Percentiles rank a stretch among this genome's conserved stretches.
phyloP scores from a whole-genome alignment of 1,139 yeast species.

The Arxiozyma telluris region DNA sequence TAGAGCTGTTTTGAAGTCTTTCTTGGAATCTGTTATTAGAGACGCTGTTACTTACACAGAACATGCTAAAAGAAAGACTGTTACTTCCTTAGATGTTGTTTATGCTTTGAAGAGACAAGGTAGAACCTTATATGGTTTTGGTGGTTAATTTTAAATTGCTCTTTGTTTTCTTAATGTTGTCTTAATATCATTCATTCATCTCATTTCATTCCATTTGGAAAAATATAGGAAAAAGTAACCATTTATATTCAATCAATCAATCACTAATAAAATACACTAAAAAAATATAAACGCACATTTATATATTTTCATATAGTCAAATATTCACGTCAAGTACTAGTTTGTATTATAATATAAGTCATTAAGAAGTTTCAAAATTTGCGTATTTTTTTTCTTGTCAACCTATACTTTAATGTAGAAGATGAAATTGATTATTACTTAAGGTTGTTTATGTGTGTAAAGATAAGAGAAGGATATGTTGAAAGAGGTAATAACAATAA shows the following conservation, averaged over 20 bases:
- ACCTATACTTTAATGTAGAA: too few species aligned
- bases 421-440: too few species aligned
- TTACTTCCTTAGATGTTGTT: conserved; percentile 95
- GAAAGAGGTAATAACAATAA: too few species aligned
- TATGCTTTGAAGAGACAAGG: conserved; percentile 99
- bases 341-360: conserved; percentile 1
- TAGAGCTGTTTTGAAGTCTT: conserved; percentile 91
- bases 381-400: not conserved
- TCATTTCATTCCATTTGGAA: not conserved
- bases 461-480: too few species aligned
- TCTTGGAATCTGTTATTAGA: conserved; percentile 95
- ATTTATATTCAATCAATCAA: conserved; percentile 1
- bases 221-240: not conserved
- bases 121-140: conserved; percentile 99
- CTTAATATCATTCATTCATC: not conserved
- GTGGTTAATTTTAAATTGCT: conserved; percentile 56
- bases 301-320: conserved; percentile 1
- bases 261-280: not conserved
- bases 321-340: conserved; percentile 1
- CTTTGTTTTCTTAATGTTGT: not conserved
- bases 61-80: conserved; percentile 99
- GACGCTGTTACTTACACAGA: conserved; percentile 99
- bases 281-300: conserved; percentile 1
- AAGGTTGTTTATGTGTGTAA: too few species aligned
- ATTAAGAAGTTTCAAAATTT: not conserved